Base-by-base conservation (phyloP, 805 yeast genomes). In the Cyberlindnera subsufficiens region DNA sequence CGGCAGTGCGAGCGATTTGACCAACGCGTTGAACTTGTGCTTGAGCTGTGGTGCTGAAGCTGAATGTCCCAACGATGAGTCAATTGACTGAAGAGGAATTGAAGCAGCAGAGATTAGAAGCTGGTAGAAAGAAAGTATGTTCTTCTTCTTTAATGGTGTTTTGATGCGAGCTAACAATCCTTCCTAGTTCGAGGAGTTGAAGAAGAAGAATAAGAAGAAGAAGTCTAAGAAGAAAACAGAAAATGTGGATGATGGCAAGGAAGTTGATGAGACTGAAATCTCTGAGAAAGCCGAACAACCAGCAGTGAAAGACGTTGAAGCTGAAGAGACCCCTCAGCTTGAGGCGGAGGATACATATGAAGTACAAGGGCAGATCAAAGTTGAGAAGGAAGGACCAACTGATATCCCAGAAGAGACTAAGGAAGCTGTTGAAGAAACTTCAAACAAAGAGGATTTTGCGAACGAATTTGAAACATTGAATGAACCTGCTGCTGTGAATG, bases 91-190 rank as follows among this genome's bases (percentile, higher is more conserved):
- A 59, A 22, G 69, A 65, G 16, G 61, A 56, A 36, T 53, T 57
- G 18, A 73, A 79, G 48, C 78, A 75, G 38, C 85, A 79, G 56
- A 77, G 80, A 59, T 67, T 86, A 39, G 88, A 82, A 50, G 83
- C 82, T 2, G 93, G 91, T 5, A 74, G 84, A 54, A 82, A 80
- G 65, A 75, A 80, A 49, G 78, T 75, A 34, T 9, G 69, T 60
- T 5, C 5, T 22, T 17, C 20, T 36, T 18, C 19, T 8, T 15
- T 25, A 34, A 30, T 15, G 35, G 9, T 34, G 25, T 15, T 15
- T 8, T 27, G 8, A 36, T 19, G 16, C 5, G 13, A 17, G 22
- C 22, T 33, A 16, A n/a, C 9, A 16, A 11, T 33, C n/a, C 22
- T 6, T 35, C 7, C 13, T 49, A 69, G 71, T 77, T 70, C 51